These are phyloP conservation scores for Microbotryum violaceum DNA, from an alignment of 1,284 basidiomycete genomes.

Conservation along the genomic window DNA sequence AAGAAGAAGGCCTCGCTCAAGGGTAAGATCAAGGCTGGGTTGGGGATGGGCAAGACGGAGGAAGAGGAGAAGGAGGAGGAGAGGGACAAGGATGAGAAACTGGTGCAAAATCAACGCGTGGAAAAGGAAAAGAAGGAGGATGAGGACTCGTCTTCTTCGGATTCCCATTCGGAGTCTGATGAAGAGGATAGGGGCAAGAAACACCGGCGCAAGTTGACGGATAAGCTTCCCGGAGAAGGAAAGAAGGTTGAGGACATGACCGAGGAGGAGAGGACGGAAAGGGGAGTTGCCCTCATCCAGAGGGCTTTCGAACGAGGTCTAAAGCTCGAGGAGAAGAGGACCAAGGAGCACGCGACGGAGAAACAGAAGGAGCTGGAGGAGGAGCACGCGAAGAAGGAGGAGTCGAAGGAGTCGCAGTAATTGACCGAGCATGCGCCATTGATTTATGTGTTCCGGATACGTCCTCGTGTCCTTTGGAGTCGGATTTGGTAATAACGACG, in stretches of 20 bases:
- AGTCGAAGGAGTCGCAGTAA: not conserved
- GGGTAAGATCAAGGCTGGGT: constrained; percentile 12
- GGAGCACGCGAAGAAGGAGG: not conserved
- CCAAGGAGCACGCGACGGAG: constrained; percentile 3
- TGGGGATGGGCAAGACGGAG: constrained; percentile 24
- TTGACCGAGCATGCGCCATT: too few species aligned
- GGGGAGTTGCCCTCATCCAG: constrained; percentile 32
- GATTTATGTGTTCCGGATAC: too few species aligned
- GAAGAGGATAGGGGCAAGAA: not conserved
- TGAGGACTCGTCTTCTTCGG: not conserved
- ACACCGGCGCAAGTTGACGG: not conserved
- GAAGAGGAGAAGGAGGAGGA: constrained; percentile 32
- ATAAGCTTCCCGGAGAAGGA: constrained; percentile 30
- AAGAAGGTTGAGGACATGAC: constrained; percentile 32
- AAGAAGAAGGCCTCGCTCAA: constrained; percentile 38
- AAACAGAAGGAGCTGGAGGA: not conserved
- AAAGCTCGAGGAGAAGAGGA: constrained; percentile 13
- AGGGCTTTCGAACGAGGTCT: constrained; percentile 24
- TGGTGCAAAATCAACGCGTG: constrained; percentile 6
- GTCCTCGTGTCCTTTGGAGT: too few species aligned
- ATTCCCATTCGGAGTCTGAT: not conserved
- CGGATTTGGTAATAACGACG: not conserved
- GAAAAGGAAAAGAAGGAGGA: constrained; percentile 2
- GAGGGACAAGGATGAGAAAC: constrained; percentile 21
- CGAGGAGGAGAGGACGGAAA: constrained; percentile 31